These are phyloP conservation scores for Auricularia cornea DNA, from an alignment of 768 basidiomycete genomes.

Conservation along the genomic window DNA sequence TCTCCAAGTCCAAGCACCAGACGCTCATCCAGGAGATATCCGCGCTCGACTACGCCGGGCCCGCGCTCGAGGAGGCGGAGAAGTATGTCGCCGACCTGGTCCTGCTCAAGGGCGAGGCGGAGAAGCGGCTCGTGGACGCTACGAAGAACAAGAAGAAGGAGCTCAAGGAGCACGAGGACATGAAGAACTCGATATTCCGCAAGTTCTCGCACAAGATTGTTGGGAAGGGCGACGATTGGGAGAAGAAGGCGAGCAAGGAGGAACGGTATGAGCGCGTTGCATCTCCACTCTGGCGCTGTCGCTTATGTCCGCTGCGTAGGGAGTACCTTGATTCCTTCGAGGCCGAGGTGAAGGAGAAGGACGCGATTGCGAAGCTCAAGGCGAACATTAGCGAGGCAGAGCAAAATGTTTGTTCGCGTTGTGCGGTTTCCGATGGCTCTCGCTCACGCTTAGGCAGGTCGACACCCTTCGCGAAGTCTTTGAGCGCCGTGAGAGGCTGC, in stretches of 20 bases:
- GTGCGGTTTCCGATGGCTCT: neutral
- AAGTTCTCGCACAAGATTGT: neutral
- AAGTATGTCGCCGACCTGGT: neutral
- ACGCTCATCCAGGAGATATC: neutral
- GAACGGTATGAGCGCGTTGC: neutral
- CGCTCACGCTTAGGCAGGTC: neutral
- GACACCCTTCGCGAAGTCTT: neutral
- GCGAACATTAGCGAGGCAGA: neutral
- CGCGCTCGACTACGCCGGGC: neutral
- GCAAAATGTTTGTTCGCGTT: neutral
- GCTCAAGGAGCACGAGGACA: neutral
- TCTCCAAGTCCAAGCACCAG: neutral
- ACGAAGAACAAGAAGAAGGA: conserved; percentile 1
- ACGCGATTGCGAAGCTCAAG: neutral
- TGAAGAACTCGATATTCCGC: neutral
- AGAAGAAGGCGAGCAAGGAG: neutral
- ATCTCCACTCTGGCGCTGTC: neutral
- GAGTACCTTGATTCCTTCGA: neutral
- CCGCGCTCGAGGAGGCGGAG: neutral
- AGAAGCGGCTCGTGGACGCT: conserved; percentile 1
- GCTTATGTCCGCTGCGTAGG: neutral
- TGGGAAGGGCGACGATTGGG: neutral
- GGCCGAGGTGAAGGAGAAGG: neutral
- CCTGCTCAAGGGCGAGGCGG: conserved; percentile 1
- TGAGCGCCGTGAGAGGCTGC: neutral